Evolutionary conservation across 192 early-diverging fungal species (phyloP), one percentile per base, ranked within the genome.

Genomic region (Coemansia umbellata): DNA sequence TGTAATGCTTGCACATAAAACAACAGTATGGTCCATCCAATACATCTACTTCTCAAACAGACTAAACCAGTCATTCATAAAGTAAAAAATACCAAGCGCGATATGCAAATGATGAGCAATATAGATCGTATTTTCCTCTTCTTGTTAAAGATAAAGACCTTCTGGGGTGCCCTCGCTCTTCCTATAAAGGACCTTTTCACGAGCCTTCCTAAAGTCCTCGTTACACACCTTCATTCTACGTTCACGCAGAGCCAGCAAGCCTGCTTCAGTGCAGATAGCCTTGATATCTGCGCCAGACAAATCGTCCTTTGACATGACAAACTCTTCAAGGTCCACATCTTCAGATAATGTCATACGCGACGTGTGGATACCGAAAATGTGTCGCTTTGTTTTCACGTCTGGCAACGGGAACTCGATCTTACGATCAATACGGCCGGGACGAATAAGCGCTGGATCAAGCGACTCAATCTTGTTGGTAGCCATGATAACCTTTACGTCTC

Each of bases 381-480:
- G 87, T 54, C 96, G 93, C 82, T 95, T 95, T 31, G 91, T 93
- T 78, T 93, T 95, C 44, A 92, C 86, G 63, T 99, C 94, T 14
- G 96, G 96, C 58, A 92, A 67, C 14, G 96, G 94, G 85, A 99
- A 99, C 66, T 99, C 96, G 53, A 99, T 99, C 84, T 99, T 99
- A 50, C 96, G 85, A 67, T 99, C 96, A 63, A 99, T 92, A 78
- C 96, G 94, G 32, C 92, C 82, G 8, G 96, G 95, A 52, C 96
- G 90, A 60, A 99, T 91, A 60, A 99, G 78, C 0, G 96, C 96
- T 4, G 96, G 95, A 61, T 99, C 96, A 31, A 99, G 66, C n/a
- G 89, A 87, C 55, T 99, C 96, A 48, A 93, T 93, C 54, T 91
- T 85, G 78, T 99, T 99, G 14, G 96, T 99, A 4, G 96, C 96